Percentiles rank a stretch among this genome's conserved stretches.
These are phyloP conservation scores for Hevea brasiliensis DNA, from an alignment of 345 rosid genomes.

Conservation along the genomic window DNA sequence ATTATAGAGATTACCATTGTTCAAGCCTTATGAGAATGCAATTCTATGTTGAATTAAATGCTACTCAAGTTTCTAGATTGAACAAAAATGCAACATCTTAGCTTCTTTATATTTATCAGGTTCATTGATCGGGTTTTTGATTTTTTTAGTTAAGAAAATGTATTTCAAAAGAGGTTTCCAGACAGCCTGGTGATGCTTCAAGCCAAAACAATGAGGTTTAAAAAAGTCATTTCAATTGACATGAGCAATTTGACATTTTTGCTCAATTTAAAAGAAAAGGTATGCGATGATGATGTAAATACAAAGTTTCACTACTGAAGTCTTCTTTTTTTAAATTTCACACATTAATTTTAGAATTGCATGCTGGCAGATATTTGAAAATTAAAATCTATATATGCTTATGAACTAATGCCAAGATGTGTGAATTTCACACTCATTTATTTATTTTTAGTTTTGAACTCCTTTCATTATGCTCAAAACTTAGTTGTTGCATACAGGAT, in stretches of 20 bases:
- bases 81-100: background rate
- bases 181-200: background rate
- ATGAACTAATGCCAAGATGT: background rate
- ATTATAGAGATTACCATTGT: background rate
- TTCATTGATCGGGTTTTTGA: background rate
- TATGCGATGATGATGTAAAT: no score
- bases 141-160: background rate
- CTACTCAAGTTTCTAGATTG: background rate
- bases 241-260: background rate
- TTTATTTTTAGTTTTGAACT: background rate
- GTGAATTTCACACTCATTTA: background rate
- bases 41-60: background rate
- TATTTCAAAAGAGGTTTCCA: background rate
- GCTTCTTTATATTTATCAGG: background rate
- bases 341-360: no score
- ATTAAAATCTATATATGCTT: no score
- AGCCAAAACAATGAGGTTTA: background rate
- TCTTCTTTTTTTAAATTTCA: no score
- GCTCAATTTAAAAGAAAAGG: no score
- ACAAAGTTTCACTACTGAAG: no score
- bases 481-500: slow-evolving; percentile 40
- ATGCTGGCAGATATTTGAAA: background rate
- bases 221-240: background rate
- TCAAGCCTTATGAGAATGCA: background rate
- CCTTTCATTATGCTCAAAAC: background rate